Evolutionary conservation across 768 basidiomycete genomes (phyloP).

Genomic region (Rubroboletus pulcherrimus): DNA sequence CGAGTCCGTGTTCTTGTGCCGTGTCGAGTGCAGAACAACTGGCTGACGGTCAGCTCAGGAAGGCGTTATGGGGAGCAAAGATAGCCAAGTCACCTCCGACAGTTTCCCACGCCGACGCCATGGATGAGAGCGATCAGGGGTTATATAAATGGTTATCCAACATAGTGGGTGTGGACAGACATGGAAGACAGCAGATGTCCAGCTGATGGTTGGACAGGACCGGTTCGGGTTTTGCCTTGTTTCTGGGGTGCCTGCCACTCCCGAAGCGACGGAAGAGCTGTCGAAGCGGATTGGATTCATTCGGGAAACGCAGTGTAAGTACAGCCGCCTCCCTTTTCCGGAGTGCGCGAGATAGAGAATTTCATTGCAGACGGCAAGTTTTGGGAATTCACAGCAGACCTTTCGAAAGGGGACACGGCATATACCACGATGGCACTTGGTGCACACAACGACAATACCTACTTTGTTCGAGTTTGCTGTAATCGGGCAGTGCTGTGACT

Average conservation of each 20-base stretch:
- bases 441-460: slow-evolving; percentile 79
- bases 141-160: slow-evolving; percentile 79
- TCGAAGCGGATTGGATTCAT: slow-evolving; percentile 79
- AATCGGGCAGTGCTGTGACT: slow-evolving; percentile 4
- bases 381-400: slow-evolving; percentile 95
- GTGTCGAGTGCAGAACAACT: background rate
- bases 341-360: slow-evolving; percentile 34
- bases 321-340: background rate
- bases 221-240: slow-evolving; percentile 88
- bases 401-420: slow-evolving; percentile 89
- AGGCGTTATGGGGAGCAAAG: slow-evolving; percentile 76
- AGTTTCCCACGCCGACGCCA: slow-evolving; percentile 68
- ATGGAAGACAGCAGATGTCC: background rate
- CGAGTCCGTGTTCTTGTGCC: slow-evolving; percentile 41
- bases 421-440: slow-evolving; percentile 86
- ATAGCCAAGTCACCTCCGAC: slow-evolving; percentile 74
- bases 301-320: slow-evolving; percentile 73
- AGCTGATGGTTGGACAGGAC: slow-evolving; percentile 46
- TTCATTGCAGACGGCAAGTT: slow-evolving; percentile 75
- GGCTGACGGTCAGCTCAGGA: slow-evolving; percentile 33
- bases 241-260: slow-evolving; percentile 70
- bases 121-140: slow-evolving; percentile 60
- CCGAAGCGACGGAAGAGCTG: slow-evolving; percentile 82
- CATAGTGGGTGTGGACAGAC: slow-evolving; percentile 49
- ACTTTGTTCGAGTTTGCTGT: slow-evolving; percentile 31